Evolutionary conservation across 148 eudicot species (phyloP), one percentile per base, ranked within the genome.

Genomic region (Cornus kousa): DNA sequence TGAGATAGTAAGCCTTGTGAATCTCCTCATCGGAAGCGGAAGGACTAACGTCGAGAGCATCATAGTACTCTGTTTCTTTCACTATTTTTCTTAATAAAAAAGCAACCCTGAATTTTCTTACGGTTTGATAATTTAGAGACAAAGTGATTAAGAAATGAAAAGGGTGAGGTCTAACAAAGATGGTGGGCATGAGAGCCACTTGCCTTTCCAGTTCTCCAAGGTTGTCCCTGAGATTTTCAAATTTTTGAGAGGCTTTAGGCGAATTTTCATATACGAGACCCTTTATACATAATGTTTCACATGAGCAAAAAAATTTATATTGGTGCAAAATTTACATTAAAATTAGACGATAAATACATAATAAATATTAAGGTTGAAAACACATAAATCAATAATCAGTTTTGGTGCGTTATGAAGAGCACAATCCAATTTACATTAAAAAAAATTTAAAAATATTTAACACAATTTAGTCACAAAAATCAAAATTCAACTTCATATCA

Each of bases 41-140:
- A n/a, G 94, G 85, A 32, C 33, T 73, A 72, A 95, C 93, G 32
- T 86, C 98, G 19, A 94, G 94, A 83, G 88, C 78, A 79, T 92
- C 97, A 79, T 94, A 94, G 78, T 86, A 95, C 83, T 93, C 97
- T 2, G 92, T 87, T 80, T 93, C 98, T 84, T 88, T 88, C 67
- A 90, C 97, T 96, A 93, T 94, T 68, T 7, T 74, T 78, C 43
- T 71, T 1, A 5, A 67, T 33, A 13, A 55, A 53, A 72, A 64
- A 67, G 33, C 14, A 28, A 55, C 60, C 5, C 19, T 55, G 60
- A 55, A 55, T 55, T 55, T 5, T 14, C 16, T 3, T 8, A 55
- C 0, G 60, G 13, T 3, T 11, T 3, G 60, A 35, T 28, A 33
- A 48, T 33, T 73, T 10, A 43, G 57, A 79, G 69, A 72, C 70